Conservation (phyloP, 345 rosid species). For the Heritiera littoralis region DNA sequence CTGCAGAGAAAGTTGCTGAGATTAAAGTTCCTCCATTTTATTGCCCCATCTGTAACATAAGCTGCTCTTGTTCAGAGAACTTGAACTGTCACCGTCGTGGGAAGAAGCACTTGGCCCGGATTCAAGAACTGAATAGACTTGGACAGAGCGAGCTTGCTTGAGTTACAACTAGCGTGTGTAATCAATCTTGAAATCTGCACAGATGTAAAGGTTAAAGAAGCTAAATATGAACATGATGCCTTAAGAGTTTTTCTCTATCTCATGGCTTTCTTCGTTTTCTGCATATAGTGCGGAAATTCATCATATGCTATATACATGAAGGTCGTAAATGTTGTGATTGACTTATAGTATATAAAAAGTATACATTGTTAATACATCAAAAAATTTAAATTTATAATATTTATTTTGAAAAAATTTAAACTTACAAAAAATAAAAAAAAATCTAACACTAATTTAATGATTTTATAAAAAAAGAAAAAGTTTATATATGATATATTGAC, state of each 20-base stretch:
- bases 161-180: not conserved
- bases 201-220: not conserved
- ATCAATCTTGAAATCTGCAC: not conserved
- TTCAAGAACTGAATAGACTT: not conserved
- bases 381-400: too few relatives aligned
- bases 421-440: too few relatives aligned
- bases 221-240: not conserved
- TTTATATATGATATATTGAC: too few relatives aligned
- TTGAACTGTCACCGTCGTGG: slow-evolving; percentile 12
- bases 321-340: too few relatives aligned
- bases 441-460: too few relatives aligned
- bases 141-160: not conserved
- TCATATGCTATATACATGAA: not conserved
- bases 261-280: not conserved
- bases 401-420: too few relatives aligned
- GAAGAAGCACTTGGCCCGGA: slow-evolving; percentile 11
- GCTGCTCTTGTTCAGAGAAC: not conserved
- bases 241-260: too few relatives aligned
- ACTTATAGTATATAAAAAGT: too few relatives aligned
- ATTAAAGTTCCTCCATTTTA: not conserved
- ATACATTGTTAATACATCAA: too few relatives aligned
- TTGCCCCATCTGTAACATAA: slow-evolving; percentile 22
- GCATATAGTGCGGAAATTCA: not conserved
- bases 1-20: not conserved
- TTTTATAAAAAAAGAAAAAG: too few relatives aligned